Percentiles rank a stretch among this genome's conserved stretches.
These are phyloP conservation scores for Pyrrhoderma lamaoense DNA, from an alignment of 1,284 basidiomycete genomes.

Conservation along the genomic window DNA sequence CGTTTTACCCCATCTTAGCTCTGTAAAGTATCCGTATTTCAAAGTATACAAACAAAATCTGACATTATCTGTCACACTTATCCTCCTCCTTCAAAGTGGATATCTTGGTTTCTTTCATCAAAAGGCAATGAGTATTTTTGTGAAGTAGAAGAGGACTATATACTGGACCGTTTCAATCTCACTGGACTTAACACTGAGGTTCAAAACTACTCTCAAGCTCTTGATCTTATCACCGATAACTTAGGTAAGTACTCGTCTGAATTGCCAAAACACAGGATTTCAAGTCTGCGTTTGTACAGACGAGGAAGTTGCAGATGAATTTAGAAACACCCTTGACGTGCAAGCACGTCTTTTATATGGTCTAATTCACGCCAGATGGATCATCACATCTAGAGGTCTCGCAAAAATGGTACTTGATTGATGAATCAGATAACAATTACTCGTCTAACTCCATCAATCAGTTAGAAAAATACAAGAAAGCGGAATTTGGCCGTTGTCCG, in stretches of 20 bases:
- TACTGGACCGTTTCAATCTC: constrained; percentile 96
- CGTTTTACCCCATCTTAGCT: constrained; percentile 25
- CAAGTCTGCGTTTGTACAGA: constrained; percentile 38
- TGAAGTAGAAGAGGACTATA: constrained; percentile 99
- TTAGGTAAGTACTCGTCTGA: constrained; percentile 51
- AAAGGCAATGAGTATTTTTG: constrained; percentile 98
- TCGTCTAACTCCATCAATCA: constrained; percentile 11
- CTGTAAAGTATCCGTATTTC: constrained; percentile 25
- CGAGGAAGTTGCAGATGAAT: constrained; percentile 73
- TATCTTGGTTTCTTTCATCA: constrained; percentile 98
- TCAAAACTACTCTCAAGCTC: constrained; percentile 87
- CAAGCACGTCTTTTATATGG: constrained; percentile 90
- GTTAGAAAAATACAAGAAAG: constrained; percentile 96
- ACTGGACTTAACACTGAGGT: constrained; percentile 97
- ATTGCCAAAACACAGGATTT: neutral
- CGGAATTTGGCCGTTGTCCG: constrained; percentile 93
- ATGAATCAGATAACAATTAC: constrained; percentile 1
- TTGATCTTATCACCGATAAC: constrained; percentile 94
- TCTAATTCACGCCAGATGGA: constrained; percentile 95
- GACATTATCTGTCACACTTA: constrained; percentile 16
- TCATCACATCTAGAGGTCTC: constrained; percentile 87
- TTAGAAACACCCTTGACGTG: constrained; percentile 78
- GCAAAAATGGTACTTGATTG: constrained; percentile 77
- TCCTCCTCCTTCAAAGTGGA: constrained; percentile 56
- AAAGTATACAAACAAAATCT: constrained; percentile 1